Percentiles rank a stretch among this genome's conserved stretches.
phyloP scores from a whole-genome alignment of 345 rosid genomes.

The Limnanthes douglasii region DNA sequence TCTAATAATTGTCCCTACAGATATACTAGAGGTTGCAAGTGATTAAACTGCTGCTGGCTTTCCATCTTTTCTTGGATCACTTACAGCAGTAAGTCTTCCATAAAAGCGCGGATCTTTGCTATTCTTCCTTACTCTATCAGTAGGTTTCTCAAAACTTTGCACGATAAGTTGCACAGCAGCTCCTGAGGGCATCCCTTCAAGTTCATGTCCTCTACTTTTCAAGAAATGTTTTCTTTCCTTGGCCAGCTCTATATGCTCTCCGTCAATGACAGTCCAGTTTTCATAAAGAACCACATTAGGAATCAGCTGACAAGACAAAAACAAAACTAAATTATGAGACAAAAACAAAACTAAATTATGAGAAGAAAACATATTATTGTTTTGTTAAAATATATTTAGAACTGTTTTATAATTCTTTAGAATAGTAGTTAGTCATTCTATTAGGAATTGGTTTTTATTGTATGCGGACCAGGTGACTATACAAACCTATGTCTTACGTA shows the following conservation, averaged over 20 bases:
- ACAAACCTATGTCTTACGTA: too few relatives aligned
- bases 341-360: not conserved
- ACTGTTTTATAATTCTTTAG: too few relatives aligned
- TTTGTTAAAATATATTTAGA: not conserved
- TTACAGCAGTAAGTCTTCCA: constrained; percentile 63
- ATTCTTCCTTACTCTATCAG: constrained; percentile 18
- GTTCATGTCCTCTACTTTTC: constrained; percentile 37
- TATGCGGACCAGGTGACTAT: too few relatives aligned
- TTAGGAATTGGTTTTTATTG: too few relatives aligned
- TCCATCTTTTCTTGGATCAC: constrained; percentile 88
- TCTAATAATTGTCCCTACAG: too few relatives aligned
- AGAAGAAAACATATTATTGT: constrained; percentile 3
- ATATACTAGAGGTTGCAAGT: not conserved
- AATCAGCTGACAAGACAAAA: constrained; percentile 42
- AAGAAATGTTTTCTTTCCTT: constrained; percentile 40
- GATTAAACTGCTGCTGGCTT: constrained; percentile 66
- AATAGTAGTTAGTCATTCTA: too few relatives aligned
- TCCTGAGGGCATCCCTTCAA: constrained; percentile 28
- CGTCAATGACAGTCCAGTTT: constrained; percentile 57
- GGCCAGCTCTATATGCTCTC: constrained; percentile 61
- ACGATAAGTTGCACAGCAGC: constrained; percentile 75
- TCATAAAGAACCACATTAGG: constrained; percentile 63
- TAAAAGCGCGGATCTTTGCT: constrained; percentile 18
- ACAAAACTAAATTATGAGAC: too few relatives aligned
- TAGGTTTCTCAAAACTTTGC: constrained; percentile 27